Conservation (phyloP, 1,284 basidiomycete genomes). For the Athelia psychrophila region DNA sequence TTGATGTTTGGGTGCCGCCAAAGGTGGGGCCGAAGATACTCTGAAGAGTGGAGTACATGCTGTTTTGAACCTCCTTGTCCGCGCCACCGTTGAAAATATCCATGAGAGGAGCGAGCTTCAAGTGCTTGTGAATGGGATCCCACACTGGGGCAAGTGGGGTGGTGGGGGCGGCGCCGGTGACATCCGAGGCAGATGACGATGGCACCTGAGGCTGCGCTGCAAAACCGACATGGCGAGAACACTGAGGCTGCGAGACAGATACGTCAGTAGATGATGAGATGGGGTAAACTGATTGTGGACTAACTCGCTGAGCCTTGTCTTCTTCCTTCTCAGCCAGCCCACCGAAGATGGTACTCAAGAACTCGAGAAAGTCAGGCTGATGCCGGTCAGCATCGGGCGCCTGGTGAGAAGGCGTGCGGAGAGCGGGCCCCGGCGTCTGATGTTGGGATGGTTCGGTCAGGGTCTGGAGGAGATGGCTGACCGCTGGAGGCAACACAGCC, state of each 20-base stretch:
- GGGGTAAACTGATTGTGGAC: no score
- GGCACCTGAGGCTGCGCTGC: no score
- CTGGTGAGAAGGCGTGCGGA: neutral
- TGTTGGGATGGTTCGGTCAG: neutral
- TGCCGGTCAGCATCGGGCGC: neutral
- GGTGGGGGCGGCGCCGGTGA: conserved; percentile 2
- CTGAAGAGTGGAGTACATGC: neutral
- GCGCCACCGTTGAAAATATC: no score
- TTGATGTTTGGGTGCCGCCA: no score
- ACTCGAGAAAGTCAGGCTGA: neutral
- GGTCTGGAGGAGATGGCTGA: neutral
- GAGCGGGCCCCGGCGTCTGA: neutral
- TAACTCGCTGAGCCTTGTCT: no score
- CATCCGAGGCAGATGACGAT: no score
- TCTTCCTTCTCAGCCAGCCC: neutral
- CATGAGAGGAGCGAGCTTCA: no score
- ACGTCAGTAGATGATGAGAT: no score
- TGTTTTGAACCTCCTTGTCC: no score
- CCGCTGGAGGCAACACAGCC: neutral
- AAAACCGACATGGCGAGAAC: no score
- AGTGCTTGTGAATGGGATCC: no score
- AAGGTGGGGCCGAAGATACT: neutral
- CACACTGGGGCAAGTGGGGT: neutral
- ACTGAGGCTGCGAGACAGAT: no score
- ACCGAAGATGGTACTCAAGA: neutral